A percentile compares a stretch with the other conserved stretches of the same genome.
Evolutionary conservation across 2,329 filamentous ascomycete genomes (phyloP).

Genomic region (Cadophora sp.): DNA sequence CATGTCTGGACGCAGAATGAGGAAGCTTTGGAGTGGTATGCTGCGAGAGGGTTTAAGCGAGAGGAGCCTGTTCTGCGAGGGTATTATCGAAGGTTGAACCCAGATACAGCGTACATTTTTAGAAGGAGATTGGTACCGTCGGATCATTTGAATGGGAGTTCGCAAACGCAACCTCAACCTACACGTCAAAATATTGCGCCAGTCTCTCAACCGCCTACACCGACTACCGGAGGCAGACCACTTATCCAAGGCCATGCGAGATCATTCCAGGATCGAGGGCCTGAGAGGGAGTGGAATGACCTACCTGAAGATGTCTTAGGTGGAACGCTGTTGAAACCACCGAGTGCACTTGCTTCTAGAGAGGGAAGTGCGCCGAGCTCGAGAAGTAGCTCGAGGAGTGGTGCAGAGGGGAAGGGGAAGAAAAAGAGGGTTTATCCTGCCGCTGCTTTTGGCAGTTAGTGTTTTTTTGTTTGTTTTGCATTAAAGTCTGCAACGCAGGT

Average conservation of each 20-base stretch:
- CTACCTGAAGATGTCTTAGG: slow-evolving; percentile 62
- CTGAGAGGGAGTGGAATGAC: slow-evolving; percentile 71
- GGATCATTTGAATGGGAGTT: slow-evolving; percentile 36
- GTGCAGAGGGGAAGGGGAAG: slow-evolving; percentile 56
- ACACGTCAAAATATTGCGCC: slow-evolving; percentile 52
- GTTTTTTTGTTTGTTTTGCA: too few relatives aligned
- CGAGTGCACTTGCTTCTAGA: slow-evolving; percentile 37
- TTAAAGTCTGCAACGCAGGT: background rate
- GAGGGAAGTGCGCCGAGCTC: slow-evolving; percentile 53
- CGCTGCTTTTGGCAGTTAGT: slow-evolving; percentile 60
- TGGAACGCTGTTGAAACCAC: slow-evolving; percentile 42
- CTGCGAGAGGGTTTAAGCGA: slow-evolving; percentile 60
- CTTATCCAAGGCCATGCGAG: slow-evolving; percentile 22
- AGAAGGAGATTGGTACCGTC: slow-evolving; percentile 48
- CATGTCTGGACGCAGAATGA: slow-evolving; percentile 74
- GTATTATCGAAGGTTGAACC: slow-evolving; percentile 69
- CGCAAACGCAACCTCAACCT: slow-evolving; percentile 45
- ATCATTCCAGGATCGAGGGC: slow-evolving; percentile 65
- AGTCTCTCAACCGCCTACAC: slow-evolving; percentile 26
- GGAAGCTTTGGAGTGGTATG: slow-evolving; percentile 69
- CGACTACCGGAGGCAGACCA: slow-evolving; percentile 13
- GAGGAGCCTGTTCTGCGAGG: slow-evolving; percentile 54
- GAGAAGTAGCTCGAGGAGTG: slow-evolving; percentile 56
- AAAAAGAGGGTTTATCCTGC: slow-evolving; percentile 68
- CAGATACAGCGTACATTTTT: slow-evolving; percentile 67